Conservation (phyloP, 2,329 filamentous ascomycete species). For the Cercospora brassicicola region DNA sequence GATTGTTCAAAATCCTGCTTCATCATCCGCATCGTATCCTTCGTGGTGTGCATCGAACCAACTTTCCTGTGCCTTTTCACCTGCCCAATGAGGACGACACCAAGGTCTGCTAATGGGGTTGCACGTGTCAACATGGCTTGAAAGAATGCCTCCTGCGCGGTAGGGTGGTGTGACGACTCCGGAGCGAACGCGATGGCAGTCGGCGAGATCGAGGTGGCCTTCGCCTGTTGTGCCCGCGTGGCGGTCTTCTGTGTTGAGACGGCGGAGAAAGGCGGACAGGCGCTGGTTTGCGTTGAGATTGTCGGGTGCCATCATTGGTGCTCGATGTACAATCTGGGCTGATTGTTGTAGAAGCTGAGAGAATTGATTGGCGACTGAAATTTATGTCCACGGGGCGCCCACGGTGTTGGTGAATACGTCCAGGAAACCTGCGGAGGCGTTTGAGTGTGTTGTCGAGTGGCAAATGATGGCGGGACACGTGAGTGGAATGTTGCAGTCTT, state of each 20-base stretch:
- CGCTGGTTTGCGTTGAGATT: background rate
- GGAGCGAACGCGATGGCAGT: background rate
- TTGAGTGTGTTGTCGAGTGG: background rate
- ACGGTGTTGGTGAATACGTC: background rate
- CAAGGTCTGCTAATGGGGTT: background rate
- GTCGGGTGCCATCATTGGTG: background rate
- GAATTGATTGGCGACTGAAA: background rate
- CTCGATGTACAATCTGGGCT: background rate
- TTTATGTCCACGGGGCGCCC: background rate
- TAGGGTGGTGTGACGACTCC: background rate
- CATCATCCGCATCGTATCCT: background rate
- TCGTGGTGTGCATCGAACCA: conserved; percentile 1
- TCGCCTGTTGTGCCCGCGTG: conserved; percentile 1
- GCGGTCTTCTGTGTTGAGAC: background rate
- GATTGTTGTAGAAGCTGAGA: background rate
- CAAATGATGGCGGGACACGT: background rate
- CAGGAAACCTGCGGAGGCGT: background rate
- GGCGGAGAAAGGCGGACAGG: background rate
- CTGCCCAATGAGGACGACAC: background rate
- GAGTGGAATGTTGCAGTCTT: background rate
- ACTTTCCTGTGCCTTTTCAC: background rate
- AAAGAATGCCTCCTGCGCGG: background rate
- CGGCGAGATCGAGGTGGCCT: background rate
- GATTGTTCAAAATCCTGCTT: background rate
- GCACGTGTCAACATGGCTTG: background rate